These are phyloP conservation scores for Penicillium daleae DNA, from an alignment of 495 filamentous ascomycete genomes.

Conservation along the genomic window DNA sequence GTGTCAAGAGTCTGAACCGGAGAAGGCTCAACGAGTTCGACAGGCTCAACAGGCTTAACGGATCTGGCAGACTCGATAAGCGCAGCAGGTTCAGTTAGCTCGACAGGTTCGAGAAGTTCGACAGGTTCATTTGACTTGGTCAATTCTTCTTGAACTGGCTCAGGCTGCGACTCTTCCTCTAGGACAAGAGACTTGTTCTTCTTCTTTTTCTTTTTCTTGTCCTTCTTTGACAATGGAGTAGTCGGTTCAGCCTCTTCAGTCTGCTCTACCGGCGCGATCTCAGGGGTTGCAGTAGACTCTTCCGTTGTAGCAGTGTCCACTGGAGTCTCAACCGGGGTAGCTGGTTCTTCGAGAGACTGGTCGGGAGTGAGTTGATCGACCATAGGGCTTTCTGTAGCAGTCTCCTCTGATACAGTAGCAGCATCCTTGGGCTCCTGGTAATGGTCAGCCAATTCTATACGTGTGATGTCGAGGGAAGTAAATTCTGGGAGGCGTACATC, in stretches of 20 bases:
- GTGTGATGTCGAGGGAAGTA: not conserved
- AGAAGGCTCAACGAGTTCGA: not conserved
- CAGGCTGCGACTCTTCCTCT: slow-evolving; percentile 15
- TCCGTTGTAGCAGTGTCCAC: not conserved
- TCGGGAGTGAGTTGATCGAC: not conserved
- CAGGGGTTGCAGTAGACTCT: not conserved
- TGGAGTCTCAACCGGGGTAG: not conserved
- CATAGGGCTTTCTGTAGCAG: not conserved
- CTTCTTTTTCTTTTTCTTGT: slow-evolving; percentile 41
- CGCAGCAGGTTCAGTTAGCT: slow-evolving; percentile 1
- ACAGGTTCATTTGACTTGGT: not conserved
- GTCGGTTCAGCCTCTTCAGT: slow-evolving; percentile 1
- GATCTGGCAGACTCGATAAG: not conserved
- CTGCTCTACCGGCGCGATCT: not conserved
- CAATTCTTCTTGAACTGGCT: slow-evolving; percentile 17
- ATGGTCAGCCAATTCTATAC: not conserved
- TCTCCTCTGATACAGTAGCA: not conserved
- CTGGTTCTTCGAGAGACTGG: not conserved
- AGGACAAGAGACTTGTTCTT: slow-evolving; percentile 34
- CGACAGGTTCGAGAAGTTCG: not conserved
- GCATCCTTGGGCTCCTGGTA: slow-evolving; percentile 1
- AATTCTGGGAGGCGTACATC: not conserved
- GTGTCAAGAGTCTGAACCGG: not conserved
- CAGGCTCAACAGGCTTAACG: not conserved
- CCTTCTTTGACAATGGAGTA: slow-evolving; percentile 21